phyloP scores from a whole-genome alignment of 2,329 filamentous ascomycete genomes.

The Trichoderma asperellum region DNA sequence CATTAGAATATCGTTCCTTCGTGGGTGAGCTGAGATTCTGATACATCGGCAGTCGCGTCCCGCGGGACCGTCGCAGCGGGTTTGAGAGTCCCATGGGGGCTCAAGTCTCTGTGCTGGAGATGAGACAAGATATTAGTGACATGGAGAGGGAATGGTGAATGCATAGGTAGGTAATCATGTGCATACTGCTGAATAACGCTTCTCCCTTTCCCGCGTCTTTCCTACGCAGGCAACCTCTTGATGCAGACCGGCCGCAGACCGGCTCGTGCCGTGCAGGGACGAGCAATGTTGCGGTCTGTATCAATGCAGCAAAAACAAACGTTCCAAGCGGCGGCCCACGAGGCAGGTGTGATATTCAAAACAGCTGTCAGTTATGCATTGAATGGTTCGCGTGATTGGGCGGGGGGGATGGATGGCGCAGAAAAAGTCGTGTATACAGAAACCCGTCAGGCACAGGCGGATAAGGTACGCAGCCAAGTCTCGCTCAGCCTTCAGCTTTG shows the following conservation, averaged over 20 bases:
- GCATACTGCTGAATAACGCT: slow-evolving; percentile 2
- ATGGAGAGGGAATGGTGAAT: not conserved
- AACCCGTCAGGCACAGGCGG: not conserved
- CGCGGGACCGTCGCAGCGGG: slow-evolving; percentile 53
- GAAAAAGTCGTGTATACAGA: not conserved
- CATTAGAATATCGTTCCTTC: slow-evolving; percentile 58
- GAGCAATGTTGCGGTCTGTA: not conserved
- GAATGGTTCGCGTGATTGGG: not conserved
- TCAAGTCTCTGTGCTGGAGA: not conserved
- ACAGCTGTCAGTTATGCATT: not conserved
- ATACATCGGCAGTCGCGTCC: slow-evolving; percentile 56
- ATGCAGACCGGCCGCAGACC: not conserved
- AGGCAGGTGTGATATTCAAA: not conserved
- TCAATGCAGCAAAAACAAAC: not conserved
- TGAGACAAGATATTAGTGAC: not conserved
- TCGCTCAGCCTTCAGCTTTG: not conserved
- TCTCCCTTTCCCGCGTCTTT: not conserved
- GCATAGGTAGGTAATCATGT: not conserved
- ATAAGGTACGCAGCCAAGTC: not conserved
- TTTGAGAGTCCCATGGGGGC: slow-evolving; percentile 55
- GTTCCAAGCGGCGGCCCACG: not conserved
- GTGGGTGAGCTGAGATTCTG: slow-evolving; percentile 47
- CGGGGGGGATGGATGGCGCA: not conserved
- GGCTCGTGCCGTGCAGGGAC: slow-evolving; percentile 7
- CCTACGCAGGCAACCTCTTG: not conserved